Percentiles rank a stretch among this genome's conserved stretches.
phyloP scores from a whole-genome alignment of 2,329 filamentous ascomycete genomes.

The Aspergillus fumigatiaffinis region DNA sequence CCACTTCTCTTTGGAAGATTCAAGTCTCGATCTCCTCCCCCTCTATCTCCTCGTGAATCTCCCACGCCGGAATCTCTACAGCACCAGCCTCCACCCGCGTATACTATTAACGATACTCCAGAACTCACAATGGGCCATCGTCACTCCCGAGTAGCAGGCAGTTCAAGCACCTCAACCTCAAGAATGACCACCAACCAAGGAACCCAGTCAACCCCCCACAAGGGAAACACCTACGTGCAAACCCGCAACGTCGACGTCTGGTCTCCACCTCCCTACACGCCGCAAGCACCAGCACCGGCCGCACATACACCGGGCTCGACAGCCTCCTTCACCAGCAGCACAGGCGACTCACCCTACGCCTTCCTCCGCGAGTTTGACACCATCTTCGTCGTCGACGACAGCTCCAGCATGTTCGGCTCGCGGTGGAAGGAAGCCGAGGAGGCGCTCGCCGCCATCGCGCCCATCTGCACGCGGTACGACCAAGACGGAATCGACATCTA shows the following conservation, averaged over 20 bases:
- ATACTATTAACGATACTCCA: not conserved
- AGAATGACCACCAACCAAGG: not conserved
- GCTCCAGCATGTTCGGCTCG: conserved; percentile 75
- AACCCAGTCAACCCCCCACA: not conserved
- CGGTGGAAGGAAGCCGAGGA: conserved; percentile 71
- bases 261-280: conserved; percentile 18
- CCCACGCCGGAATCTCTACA: not conserved
- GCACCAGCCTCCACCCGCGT: not conserved
- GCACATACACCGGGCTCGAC: not conserved
- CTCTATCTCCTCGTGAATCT: not conserved
- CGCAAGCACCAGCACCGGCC: conserved; percentile 19
- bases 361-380: conserved; percentile 82
- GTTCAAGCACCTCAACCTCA: not conserved
- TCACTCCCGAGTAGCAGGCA: not conserved
- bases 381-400: conserved; percentile 87
- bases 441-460: conserved; percentile 70
- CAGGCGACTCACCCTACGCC: conserved; percentile 62
- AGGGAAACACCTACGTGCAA: not conserved
- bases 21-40: not conserved
- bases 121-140: conserved; percentile 3
- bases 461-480: conserved; percentile 77
- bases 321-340: conserved; percentile 26
- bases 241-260: conserved; percentile 6
- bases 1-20: not conserved
- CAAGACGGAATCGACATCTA: conserved; percentile 83